Base-by-base conservation (phyloP, 371 early-diverging fungal genomes). In the Actinomortierella ambigua region DNA sequence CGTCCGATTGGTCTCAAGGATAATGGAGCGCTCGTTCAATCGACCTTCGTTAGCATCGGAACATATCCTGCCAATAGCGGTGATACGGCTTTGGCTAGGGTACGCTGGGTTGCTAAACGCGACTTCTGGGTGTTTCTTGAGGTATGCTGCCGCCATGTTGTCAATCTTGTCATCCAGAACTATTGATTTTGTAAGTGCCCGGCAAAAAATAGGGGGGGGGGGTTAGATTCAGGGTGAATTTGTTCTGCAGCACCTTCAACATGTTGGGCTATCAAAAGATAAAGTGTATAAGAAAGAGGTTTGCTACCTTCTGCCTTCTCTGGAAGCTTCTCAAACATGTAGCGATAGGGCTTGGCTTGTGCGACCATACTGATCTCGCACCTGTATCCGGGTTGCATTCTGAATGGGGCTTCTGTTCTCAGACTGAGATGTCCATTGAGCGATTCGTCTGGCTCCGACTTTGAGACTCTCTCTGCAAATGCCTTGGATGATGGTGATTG, bases 241-340 rank as follows among this genome's bases (percentile, higher is more conserved):
- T 42, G 49, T 28, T 59, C 59, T 20, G 44, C 53, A 24, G 58
- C 28, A 24, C 23, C 59, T 54, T 18, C 6, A 18, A 3, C 49
- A 28, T 50, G 22, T 59, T n/a, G n/a, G 20, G 39, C 27, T 26
- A 28, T 18, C 27, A 51, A n/a, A 39, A 26, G 47, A 24, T 28
- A 20, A 6, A 28, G 40, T n/a, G 14, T 29, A 26, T 53, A 27
- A 20, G 29, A 5, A 9, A 11, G 8, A 58, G 34, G 34, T 6
- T 6, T 34, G 47, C 15, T 75, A 83, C 84, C 78, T 54, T 92
- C 90, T 0, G 89, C 87, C 56, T 85, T 89, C 28, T 90, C 88
- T 0, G 78, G 81, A 29, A 90, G 75, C 60, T 90, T 90, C 68
- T 95, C 94, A 78, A 89, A 93, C 95, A 96, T 94, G 78, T 93